These are phyloP conservation scores for Taiwanofungus camphoratus DNA, from an alignment of 1,284 basidiomycete genomes.

Conservation along the genomic window DNA sequence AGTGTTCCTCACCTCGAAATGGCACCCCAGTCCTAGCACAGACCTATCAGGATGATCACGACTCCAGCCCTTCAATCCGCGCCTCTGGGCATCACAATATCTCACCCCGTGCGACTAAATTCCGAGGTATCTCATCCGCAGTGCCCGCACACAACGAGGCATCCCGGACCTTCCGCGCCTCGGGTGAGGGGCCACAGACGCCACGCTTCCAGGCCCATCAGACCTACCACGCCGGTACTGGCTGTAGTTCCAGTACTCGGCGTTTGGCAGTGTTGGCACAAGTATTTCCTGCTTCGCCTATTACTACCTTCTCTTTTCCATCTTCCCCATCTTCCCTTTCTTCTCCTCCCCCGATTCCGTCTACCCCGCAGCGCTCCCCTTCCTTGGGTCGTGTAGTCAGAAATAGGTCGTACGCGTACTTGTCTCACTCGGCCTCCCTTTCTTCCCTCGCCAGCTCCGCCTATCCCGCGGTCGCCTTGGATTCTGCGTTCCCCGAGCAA, in stretches of 20 bases:
- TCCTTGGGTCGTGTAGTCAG: constrained; percentile 6
- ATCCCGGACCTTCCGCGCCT: constrained; percentile 18
- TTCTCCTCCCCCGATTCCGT: constrained; percentile 10
- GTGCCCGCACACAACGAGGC: constrained; percentile 21
- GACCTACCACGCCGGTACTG: constrained; percentile 19
- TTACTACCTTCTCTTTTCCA: constrained; percentile 15
- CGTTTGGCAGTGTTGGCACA: constrained; percentile 18
- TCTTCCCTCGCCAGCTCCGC: constrained; percentile 15
- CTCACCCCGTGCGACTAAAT: constrained; percentile 12
- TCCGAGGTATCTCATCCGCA: constrained; percentile 18
- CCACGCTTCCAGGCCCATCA: constrained; percentile 23
- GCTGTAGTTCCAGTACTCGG: constrained; percentile 14
- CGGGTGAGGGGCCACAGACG: constrained; percentile 16
- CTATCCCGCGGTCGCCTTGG: constrained; percentile 8
- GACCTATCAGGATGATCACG: constrained; percentile 13
- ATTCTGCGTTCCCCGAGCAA: constrained; percentile 12
- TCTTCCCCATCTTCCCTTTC: constrained; percentile 13
- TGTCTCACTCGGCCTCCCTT: constrained; percentile 16
- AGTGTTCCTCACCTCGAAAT: constrained; percentile 12
- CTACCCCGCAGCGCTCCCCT: constrained; percentile 15
- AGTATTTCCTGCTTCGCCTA: constrained; percentile 18
- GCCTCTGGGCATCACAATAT: constrained; percentile 5
- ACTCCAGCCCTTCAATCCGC: constrained; percentile 13
- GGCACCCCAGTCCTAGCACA: constrained; percentile 6
- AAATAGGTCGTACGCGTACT: constrained; percentile 10